phyloP scores from a whole-genome alignment of 116 monocot species.

The Thalassia testudinum region DNA sequence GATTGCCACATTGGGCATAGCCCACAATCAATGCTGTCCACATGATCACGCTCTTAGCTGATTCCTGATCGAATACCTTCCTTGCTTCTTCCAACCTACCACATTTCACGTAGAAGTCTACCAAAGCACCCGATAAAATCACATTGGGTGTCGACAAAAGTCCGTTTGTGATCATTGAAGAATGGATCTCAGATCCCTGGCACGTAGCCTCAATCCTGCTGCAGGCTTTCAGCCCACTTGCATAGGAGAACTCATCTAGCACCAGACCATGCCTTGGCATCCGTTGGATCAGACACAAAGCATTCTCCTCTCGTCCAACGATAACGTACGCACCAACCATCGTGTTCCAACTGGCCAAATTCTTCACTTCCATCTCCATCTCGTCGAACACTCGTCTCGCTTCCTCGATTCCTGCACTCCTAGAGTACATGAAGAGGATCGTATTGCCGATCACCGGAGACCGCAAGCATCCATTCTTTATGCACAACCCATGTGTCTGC shows the following conservation, averaged over 20 bases:
- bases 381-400: conserved; percentile 17
- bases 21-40: conserved; percentile 33
- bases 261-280: conserved; percentile 14
- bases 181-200: conserved; percentile 29
- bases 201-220: conserved; percentile 10
- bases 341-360: conserved; percentile 30
- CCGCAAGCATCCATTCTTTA: conserved; percentile 25
- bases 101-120: conserved; percentile 35
- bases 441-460: conserved; percentile 30
- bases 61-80: conserved; percentile 21
- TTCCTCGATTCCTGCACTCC: conserved; percentile 15
- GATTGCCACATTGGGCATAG: conserved; percentile 21
- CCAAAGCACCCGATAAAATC: conserved; percentile 27
- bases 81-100: conserved; percentile 12
- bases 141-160: conserved; percentile 6
- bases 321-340: conserved; percentile 32
- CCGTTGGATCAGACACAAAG: conserved; percentile 20
- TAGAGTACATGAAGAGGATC: conserved; percentile 26
- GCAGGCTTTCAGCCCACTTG: conserved; percentile 42
- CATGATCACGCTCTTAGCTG: conserved; percentile 16
- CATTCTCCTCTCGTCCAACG: conserved; percentile 10
- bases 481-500: conserved; percentile 27
- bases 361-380: conserved; percentile 9
- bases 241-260: conserved; percentile 41
- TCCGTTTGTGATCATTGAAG: conserved; percentile 14